Conservation (phyloP, 176 grass and related monocot genomes). For the Typha latifolia region DNA sequence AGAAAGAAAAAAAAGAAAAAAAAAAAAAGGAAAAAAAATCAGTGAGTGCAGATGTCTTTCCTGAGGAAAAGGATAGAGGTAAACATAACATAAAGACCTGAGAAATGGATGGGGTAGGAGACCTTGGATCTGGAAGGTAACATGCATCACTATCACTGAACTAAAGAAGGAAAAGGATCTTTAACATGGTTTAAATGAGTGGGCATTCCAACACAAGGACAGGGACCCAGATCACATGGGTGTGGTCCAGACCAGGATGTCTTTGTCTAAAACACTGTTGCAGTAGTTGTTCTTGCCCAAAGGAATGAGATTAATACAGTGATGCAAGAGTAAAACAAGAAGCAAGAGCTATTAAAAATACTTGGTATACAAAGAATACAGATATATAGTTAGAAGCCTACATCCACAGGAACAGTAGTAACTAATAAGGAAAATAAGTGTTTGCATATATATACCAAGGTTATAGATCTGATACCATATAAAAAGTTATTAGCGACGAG, state of each 20-base stretch:
- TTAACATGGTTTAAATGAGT: constrained; percentile 2
- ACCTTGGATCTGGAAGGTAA: no score
- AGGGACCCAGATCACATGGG: constrained; percentile 36
- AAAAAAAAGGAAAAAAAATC: background rate
- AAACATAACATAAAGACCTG: no score
- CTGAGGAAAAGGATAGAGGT: background rate
- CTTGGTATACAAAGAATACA: background rate
- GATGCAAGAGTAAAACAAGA: background rate
- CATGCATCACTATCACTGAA: no score
- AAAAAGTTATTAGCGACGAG: constrained; percentile 57
- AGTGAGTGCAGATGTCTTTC: background rate
- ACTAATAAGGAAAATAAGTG: constrained; percentile 15
- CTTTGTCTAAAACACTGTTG: constrained; percentile 4
- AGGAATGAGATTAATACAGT: background rate
- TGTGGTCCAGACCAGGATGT: constrained; percentile 16
- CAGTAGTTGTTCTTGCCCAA: background rate
- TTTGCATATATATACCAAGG: constrained; percentile 27
- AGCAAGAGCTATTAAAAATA: constrained; percentile 10
- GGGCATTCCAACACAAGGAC: constrained; percentile 12
- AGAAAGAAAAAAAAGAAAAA: background rate
- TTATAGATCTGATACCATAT: constrained; percentile 32
- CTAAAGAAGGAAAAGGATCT: constrained; percentile 16
- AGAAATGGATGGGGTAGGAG: no score
- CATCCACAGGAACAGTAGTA: constrained; percentile 57
- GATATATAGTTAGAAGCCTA: constrained; percentile 17